Evolutionary conservation across 257 asterid genomes (phyloP).

Genomic region (Capsicum baccatum): DNA sequence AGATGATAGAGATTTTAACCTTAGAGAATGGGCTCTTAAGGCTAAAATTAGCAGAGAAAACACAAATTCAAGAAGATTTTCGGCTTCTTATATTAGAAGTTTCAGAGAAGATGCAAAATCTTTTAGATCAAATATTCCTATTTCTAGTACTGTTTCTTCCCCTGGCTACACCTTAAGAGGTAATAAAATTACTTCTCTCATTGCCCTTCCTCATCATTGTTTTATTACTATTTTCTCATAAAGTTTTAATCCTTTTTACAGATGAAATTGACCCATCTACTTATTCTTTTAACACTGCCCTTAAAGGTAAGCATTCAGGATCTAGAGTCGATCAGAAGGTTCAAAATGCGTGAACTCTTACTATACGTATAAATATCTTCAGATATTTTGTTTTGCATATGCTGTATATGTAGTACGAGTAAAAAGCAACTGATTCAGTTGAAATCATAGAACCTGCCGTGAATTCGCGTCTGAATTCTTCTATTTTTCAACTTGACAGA

Average conservation of each 20-base stretch:
- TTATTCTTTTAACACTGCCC: constrained; percentile 82
- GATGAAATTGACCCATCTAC: constrained; percentile 94
- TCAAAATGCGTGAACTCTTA: neutral
- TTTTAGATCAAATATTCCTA: constrained; percentile 66
- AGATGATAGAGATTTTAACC: constrained; percentile 50
- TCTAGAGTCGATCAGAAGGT: neutral
- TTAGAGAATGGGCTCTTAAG: constrained; percentile 63
- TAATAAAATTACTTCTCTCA: constrained; percentile 23
- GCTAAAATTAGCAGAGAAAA: constrained; percentile 69
- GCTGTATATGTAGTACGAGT: too few species aligned
- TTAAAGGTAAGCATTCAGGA: constrained; percentile 58
- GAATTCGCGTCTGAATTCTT: neutral
- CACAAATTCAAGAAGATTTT: constrained; percentile 64
- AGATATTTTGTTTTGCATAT: too few species aligned
- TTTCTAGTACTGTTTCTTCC: constrained; percentile 87
- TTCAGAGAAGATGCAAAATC: constrained; percentile 68
- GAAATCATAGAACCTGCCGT: too few species aligned
- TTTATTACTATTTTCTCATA: constrained; percentile 7
- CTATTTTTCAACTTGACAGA: neutral
- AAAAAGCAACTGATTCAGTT: too few species aligned
- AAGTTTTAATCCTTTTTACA: constrained; percentile 36
- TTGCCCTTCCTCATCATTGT: neutral
- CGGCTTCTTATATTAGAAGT: constrained; percentile 61
- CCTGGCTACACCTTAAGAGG: constrained; percentile 82
- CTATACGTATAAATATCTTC: too few species aligned